Evolutionary conservation across 805 yeast species (phyloP).

Genomic region (Lipomyces yamanashiensis): DNA sequence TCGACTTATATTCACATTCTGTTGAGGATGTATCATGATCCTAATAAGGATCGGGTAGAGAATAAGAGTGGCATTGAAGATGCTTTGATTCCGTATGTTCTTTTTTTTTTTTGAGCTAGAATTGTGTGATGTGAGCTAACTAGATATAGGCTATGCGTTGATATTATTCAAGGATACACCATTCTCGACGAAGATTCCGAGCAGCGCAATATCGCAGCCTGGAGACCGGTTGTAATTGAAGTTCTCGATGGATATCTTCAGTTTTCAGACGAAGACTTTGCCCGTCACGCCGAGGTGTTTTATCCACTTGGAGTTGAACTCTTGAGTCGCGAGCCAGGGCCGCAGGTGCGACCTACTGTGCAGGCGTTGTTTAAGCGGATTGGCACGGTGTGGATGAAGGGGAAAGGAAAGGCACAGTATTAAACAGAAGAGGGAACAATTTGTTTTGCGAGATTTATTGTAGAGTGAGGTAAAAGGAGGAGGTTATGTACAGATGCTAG

Average conservation of each 20-base stretch:
- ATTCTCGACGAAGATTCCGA: conserved; percentile 72
- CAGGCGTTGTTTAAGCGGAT: conserved; percentile 50
- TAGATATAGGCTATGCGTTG: conserved; percentile 56
- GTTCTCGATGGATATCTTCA: conserved; percentile 81
- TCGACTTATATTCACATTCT: conserved; percentile 82
- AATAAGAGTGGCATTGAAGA: conserved; percentile 58
- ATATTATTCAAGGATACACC: conserved; percentile 71
- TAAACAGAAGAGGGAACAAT: background rate
- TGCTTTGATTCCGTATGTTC: conserved; percentile 48
- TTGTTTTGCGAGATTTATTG: background rate
- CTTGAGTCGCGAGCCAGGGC: conserved; percentile 46
- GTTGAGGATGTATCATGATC: conserved; percentile 78
- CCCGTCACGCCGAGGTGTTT: conserved; percentile 40
- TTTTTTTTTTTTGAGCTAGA: too few relatives aligned
- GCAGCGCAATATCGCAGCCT: conserved; percentile 75
- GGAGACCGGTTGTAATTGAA: conserved; percentile 93
- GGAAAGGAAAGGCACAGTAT: conserved; percentile 15
- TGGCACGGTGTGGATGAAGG: conserved; percentile 54
- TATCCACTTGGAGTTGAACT: conserved; percentile 44
- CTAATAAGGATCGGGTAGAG: conserved; percentile 54
- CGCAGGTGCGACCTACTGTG: conserved; percentile 45
- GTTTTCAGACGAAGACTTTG: conserved; percentile 61
- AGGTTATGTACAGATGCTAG: background rate
- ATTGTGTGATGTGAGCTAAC: background rate
- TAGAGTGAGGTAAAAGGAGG: background rate